phyloP scores from a whole-genome alignment of 1,284 basidiomycete genomes.

The Pascua guehoae region DNA sequence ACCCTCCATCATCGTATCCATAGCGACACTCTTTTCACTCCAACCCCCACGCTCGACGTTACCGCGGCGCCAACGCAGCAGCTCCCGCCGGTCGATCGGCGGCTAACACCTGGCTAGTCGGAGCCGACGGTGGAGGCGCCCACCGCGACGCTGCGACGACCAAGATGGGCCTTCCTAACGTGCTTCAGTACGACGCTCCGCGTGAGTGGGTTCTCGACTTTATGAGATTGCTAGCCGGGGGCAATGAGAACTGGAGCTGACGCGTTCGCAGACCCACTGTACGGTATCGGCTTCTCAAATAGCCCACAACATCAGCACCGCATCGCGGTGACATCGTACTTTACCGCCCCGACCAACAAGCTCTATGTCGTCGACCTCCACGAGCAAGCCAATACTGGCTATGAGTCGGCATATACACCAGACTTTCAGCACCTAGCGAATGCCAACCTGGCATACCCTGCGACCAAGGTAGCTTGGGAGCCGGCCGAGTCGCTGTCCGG shows the following conservation, averaged over 20 bases:
- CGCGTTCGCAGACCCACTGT: constrained; percentile 38
- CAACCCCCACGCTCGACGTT: neutral
- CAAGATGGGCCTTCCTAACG: constrained; percentile 25
- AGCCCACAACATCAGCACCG: constrained; percentile 37
- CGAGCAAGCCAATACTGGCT: constrained; percentile 6
- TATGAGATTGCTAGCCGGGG: too few relatives aligned
- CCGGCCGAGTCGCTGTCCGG: constrained; percentile 32
- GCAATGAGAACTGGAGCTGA: neutral
- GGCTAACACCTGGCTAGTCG: too few relatives aligned
- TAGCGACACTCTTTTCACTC: neutral
- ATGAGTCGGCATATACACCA: constrained; percentile 10
- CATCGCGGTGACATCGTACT: constrained; percentile 39
- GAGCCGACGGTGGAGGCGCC: too few relatives aligned
- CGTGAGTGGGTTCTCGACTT: constrained; percentile 13
- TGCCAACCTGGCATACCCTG: constrained; percentile 38
- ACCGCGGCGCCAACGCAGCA: neutral
- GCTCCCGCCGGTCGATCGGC: neutral
- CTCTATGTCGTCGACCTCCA: constrained; percentile 36
- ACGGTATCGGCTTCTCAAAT: constrained; percentile 47
- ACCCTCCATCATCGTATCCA: neutral
- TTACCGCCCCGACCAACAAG: constrained; percentile 42
- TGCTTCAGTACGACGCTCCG: constrained; percentile 27
- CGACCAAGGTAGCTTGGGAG: constrained; percentile 50
- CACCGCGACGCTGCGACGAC: neutral
- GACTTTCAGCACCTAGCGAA: constrained; percentile 37